A percentile compares a stretch with the other conserved stretches of the same genome.
These are phyloP conservation scores for Barnettozyma wickerhamii DNA, from an alignment of 805 yeast species.

Conservation along the genomic window DNA sequence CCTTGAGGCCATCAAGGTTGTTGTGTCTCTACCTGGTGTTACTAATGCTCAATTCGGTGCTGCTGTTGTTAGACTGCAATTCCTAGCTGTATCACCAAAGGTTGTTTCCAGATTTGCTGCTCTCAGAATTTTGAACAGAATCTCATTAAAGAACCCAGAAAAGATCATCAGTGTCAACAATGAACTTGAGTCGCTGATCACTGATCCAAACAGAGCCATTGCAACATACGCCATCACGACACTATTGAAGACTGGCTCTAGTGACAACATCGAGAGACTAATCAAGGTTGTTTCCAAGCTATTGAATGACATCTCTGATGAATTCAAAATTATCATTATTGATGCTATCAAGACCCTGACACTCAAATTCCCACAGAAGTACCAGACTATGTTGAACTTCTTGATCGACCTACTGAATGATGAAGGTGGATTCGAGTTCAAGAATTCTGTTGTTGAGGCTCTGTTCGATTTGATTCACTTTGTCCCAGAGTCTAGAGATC, in stretches of 20 bases:
- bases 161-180: slow-evolving; percentile 72
- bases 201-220: slow-evolving; percentile 84
- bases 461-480: slow-evolving; percentile 86
- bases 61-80: slow-evolving; percentile 72
- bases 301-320: slow-evolving; percentile 93
- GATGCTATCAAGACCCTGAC: slow-evolving; percentile 93
- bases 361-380: slow-evolving; percentile 87
- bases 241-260: slow-evolving; percentile 88
- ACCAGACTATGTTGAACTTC: slow-evolving; percentile 75
- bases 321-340: slow-evolving; percentile 88
- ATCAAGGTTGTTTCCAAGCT: slow-evolving; percentile 82
- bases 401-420: slow-evolving; percentile 81
- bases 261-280: slow-evolving; percentile 82
- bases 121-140: slow-evolving; percentile 79
- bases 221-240: slow-evolving; percentile 98
- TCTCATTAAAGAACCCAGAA: slow-evolving; percentile 79
- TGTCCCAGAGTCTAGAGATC: slow-evolving; percentile 77
- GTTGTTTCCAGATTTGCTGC: slow-evolving; percentile 91
- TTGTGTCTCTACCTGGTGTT: slow-evolving; percentile 35
- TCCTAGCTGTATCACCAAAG: slow-evolving; percentile 80
- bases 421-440: slow-evolving; percentile 85
- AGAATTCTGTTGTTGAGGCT: slow-evolving; percentile 87
- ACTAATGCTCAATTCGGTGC: slow-evolving; percentile 60
- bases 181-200: slow-evolving; percentile 82
- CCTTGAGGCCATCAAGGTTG: slow-evolving; percentile 79